A percentile compares a stretch with the other conserved stretches of the same genome.
These are phyloP conservation scores for Zelopaecilomyces penicillatus DNA, from an alignment of 2,329 filamentous ascomycete species.

Conservation along the genomic window DNA sequence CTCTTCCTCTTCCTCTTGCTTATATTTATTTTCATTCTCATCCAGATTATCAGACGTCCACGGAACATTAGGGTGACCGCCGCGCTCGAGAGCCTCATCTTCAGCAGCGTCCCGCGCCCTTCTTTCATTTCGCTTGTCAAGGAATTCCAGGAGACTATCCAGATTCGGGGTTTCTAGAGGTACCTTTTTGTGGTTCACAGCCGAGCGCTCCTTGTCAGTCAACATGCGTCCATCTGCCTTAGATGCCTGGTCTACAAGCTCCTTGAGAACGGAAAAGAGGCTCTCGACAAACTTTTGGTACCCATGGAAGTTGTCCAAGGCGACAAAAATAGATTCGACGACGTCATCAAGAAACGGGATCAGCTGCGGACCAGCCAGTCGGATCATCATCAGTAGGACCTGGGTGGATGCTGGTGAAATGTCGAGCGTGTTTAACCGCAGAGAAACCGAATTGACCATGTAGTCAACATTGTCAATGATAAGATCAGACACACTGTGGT, in stretches of 20 bases:
- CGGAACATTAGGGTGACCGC: conserved; percentile 24
- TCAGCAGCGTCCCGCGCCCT: conserved; percentile 29
- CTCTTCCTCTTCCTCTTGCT: conserved; percentile 26
- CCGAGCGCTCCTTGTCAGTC: conserved; percentile 28
- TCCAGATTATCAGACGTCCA: conserved; percentile 29
- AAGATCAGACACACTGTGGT: conserved; percentile 64
- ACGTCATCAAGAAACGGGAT: conserved; percentile 89
- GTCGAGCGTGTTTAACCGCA: conserved; percentile 86
- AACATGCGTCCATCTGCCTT: conserved; percentile 45
- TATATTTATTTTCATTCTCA: conserved; percentile 21
- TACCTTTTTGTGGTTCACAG: conserved; percentile 35
- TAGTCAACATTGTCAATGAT: conserved; percentile 93
- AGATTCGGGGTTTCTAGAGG: conserved; percentile 27
- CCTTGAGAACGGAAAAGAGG: conserved; percentile 73
- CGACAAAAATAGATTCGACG: conserved; percentile 82
- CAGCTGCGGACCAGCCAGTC: conserved; percentile 69
- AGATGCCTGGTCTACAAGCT: conserved; percentile 75
- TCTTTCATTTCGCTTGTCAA: conserved; percentile 47
- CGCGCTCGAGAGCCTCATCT: conserved; percentile 20
- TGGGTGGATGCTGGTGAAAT: conserved; percentile 86
- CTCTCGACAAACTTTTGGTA: conserved; percentile 80
- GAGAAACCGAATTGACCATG: conserved; percentile 82
- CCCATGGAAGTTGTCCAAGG: conserved; percentile 90
- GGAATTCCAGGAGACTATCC: conserved; percentile 42
- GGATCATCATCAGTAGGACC: conserved; percentile 90